Conservation (phyloP, 352 stramenopile genomes). For the Globisporangium cederbergense region DNA sequence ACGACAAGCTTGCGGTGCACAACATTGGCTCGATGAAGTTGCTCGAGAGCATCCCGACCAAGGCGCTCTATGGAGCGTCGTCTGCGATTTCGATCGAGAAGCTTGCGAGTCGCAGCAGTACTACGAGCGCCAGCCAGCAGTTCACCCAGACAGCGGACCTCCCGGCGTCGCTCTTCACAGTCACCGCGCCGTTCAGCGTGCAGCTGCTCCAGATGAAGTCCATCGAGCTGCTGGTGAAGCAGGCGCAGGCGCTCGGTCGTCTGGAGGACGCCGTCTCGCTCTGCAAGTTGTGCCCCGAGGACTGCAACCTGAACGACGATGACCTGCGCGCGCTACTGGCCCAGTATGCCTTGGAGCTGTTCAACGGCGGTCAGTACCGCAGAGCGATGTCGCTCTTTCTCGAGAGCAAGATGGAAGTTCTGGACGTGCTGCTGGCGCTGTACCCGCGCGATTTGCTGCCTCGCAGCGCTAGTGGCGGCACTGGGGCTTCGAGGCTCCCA, state of each 20-base stretch:
- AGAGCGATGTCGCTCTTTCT: slow-evolving; percentile 65
- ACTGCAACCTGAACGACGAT: slow-evolving; percentile 49
- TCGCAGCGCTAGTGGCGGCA: slow-evolving; percentile 36
- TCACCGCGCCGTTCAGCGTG: slow-evolving; percentile 38
- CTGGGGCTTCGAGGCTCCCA: slow-evolving; percentile 4
- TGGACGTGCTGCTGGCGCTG: slow-evolving; percentile 64
- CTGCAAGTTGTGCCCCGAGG: slow-evolving; percentile 63
- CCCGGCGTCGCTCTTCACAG: slow-evolving; percentile 37
- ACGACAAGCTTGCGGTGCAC: slow-evolving; percentile 57
- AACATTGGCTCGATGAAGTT: slow-evolving; percentile 54
- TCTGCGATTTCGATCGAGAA: slow-evolving; percentile 20
- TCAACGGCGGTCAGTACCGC: slow-evolving; percentile 33
- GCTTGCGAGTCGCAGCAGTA: slow-evolving; percentile 5
- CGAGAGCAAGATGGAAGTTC: slow-evolving; percentile 39
- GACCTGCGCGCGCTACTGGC: slow-evolving; percentile 52
- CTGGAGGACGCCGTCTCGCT: slow-evolving; percentile 64
- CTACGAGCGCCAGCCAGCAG: background rate
- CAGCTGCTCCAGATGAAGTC: slow-evolving; percentile 56
- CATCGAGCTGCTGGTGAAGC: slow-evolving; percentile 48
- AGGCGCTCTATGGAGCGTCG: slow-evolving; percentile 36
- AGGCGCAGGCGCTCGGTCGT: slow-evolving; percentile 26
- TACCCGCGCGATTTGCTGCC: slow-evolving; percentile 73
- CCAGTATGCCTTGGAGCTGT: slow-evolving; percentile 57
- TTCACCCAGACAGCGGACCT: slow-evolving; percentile 8
- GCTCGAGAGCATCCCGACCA: slow-evolving; percentile 58